These are phyloP conservation scores for Pachysandra terminalis DNA, from an alignment of 164 flowering plant species.

Conservation along the genomic window DNA sequence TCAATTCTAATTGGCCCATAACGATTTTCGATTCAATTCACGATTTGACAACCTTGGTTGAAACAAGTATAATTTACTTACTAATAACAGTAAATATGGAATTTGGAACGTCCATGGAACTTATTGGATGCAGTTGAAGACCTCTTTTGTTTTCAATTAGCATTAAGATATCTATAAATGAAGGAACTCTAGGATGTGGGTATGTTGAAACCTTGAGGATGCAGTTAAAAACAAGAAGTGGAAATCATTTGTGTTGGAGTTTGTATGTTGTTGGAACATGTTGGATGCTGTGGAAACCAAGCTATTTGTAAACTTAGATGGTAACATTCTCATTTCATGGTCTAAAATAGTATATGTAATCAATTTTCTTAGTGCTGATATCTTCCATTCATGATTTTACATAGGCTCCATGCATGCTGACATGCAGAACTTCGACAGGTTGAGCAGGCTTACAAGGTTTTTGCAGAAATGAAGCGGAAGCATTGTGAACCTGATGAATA, in stretches of 20 bases:
- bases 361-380: neutral
- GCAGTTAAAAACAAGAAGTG: neutral
- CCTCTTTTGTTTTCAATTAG: too few species aligned
- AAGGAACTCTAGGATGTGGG: neutral
- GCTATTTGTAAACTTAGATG: neutral
- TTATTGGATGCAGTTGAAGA: too few species aligned
- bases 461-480: slow-evolving; percentile 73
- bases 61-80: too few species aligned
- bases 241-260: too few species aligned
- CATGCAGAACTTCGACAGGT: slow-evolving; percentile 58
- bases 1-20: too few species aligned
- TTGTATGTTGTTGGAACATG: neutral
- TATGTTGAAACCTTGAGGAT: neutral
- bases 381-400: neutral
- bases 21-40: too few species aligned
- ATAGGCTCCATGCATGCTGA: slow-evolving; percentile 36
- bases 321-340: neutral
- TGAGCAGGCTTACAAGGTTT: slow-evolving; percentile 64
- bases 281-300: neutral
- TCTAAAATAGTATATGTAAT: neutral
- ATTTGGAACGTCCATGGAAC: too few species aligned
- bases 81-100: too few species aligned
- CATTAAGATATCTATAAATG: neutral
- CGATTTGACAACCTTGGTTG: too few species aligned
- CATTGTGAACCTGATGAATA: slow-evolving; percentile 83